Evolutionary conservation across 768 basidiomycete species (phyloP).

Genomic region (Leucosporidium yakuticum): DNA sequence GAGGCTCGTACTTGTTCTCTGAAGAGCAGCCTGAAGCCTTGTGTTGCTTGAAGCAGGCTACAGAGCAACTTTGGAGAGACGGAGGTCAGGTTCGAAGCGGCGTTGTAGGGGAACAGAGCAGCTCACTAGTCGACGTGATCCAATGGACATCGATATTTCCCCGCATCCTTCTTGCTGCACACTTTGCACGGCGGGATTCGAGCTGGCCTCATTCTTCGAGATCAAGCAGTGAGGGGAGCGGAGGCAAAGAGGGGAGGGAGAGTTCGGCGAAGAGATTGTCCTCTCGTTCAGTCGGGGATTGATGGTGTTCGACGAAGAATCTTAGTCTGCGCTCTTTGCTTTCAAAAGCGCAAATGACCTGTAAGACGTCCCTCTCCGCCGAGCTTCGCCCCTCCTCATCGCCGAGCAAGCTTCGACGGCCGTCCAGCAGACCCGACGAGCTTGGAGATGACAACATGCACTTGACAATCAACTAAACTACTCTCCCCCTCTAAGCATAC

Average conservation of each 20-base stretch:
- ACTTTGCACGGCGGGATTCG: background rate
- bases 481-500: background rate
- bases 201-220: background rate
- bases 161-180: background rate
- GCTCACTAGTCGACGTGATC: slow-evolving; percentile 2
- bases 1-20: background rate
- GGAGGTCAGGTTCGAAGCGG: background rate
- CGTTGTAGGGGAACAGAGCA: background rate
- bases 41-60: slow-evolving; percentile 5
- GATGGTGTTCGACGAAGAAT: no score
- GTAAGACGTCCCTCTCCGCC: no score
- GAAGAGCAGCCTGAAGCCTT: background rate
- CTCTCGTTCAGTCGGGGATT: no score
- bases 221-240: background rate
- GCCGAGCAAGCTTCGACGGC: no score
- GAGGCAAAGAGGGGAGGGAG: background rate
- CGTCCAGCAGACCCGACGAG: no score
- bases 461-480: no score
- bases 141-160: background rate
- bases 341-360: no score
- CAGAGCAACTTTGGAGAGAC: background rate
- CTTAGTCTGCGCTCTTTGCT: no score
- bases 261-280: no score
- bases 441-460: no score
- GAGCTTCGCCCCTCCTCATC: no score